A percentile compares a stretch with the other conserved stretches of the same genome.
These are phyloP conservation scores for Alternaria sp. DNA, from an alignment of 2,329 filamentous ascomycete species.

Conservation along the genomic window DNA sequence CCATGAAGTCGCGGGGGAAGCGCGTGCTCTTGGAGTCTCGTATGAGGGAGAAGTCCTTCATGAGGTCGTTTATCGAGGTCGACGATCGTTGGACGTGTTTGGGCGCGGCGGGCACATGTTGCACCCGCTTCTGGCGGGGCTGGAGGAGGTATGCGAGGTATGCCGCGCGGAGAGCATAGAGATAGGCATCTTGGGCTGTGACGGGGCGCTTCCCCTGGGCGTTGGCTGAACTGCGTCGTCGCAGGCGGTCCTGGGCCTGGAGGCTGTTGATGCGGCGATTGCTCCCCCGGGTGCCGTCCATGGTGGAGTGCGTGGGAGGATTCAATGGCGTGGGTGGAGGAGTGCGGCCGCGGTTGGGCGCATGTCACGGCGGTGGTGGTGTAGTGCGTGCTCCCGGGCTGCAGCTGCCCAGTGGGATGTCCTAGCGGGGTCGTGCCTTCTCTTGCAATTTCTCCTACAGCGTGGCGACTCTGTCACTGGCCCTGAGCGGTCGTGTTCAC, in stretches of 20 bases:
- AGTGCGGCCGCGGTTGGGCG: conserved; percentile 26
- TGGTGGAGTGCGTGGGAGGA: conserved; percentile 21
- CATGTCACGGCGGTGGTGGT: conserved; percentile 30
- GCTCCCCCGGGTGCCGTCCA: conserved; percentile 41
- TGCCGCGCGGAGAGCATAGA: conserved; percentile 86
- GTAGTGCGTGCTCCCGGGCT: conserved; percentile 20
- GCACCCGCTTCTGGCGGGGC: conserved; percentile 85
- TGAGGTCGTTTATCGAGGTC: conserved; percentile 77
- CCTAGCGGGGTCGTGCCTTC: conserved; percentile 28
- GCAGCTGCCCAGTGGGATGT: conserved; percentile 27
- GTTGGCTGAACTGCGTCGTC: conserved; percentile 47
- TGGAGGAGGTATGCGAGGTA: conserved; percentile 93
- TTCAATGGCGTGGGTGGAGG: conserved; percentile 23
- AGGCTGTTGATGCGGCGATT: conserved; percentile 53
- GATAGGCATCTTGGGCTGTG: conserved; percentile 79
- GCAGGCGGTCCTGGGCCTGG: conserved; percentile 48
- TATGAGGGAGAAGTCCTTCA: conserved; percentile 81
- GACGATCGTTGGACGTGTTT: conserved; percentile 71
- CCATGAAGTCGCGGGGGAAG: conserved; percentile 74
- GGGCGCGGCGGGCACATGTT: conserved; percentile 73
- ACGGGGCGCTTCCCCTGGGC: conserved; percentile 47
- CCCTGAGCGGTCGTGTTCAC: background rate
- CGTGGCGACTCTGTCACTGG: conserved; percentile 1
- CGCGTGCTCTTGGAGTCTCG: conserved; percentile 72
- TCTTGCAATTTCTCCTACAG: conserved; percentile 11